phyloP scores from a whole-genome alignment of 768 basidiomycete genomes.

The Suillus subalutaceus region DNA sequence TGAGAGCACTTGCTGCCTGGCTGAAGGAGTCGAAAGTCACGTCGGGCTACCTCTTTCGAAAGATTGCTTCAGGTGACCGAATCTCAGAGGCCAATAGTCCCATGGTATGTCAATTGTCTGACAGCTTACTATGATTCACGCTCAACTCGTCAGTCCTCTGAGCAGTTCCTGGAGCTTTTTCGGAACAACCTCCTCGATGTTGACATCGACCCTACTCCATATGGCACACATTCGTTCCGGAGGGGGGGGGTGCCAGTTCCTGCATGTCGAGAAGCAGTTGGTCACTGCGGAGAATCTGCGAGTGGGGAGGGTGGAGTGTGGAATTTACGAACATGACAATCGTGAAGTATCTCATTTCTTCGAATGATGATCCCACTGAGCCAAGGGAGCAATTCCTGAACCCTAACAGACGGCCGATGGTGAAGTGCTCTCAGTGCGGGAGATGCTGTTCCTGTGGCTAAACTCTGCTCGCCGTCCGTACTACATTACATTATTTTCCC shows the following conservation, averaged over 20 bases:
- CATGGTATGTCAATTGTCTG: conserved; percentile 26
- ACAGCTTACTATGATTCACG: background rate
- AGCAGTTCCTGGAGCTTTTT: conserved; percentile 42
- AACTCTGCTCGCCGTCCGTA: background rate
- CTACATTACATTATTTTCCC: background rate
- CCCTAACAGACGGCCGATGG: conserved; percentile 27
- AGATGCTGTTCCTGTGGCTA: conserved; percentile 33
- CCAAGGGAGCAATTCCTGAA: conserved; percentile 24
- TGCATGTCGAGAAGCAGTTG: too few species aligned
- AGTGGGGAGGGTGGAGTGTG: too few species aligned
- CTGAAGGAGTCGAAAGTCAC: conserved; percentile 21
- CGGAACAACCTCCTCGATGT: conserved; percentile 44
- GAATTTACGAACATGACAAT: too few species aligned
- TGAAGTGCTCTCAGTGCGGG: conserved; percentile 33
- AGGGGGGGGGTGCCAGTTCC: too few species aligned
- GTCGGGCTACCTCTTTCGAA: conserved; percentile 37
- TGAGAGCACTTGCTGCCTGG: conserved; percentile 37
- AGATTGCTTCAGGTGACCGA: conserved; percentile 31
- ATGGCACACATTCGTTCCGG: background rate
- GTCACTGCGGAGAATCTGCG: too few species aligned
- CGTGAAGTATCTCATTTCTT: too few species aligned
- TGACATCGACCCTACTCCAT: conserved; percentile 30
- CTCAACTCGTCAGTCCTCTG: conserved; percentile 30
- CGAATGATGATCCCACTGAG: too few species aligned
- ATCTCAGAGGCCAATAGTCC: conserved; percentile 23